Evolutionary conservation across 495 filamentous ascomycete species (phyloP).

Genomic region (Aspergillus haitiensis): DNA sequence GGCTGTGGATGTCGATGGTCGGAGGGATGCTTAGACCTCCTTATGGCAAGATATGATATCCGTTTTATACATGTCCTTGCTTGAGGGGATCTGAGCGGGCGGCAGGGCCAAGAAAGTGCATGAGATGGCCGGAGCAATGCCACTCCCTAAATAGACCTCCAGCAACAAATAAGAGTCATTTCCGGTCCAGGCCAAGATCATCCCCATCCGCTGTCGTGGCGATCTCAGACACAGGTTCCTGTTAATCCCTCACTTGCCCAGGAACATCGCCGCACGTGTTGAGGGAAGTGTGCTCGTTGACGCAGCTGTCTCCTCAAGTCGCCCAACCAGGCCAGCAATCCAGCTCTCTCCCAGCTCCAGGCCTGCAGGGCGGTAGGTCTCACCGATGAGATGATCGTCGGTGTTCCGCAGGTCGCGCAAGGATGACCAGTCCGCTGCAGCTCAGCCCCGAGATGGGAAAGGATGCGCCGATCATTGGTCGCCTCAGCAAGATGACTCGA

Average conservation of each 20-base stretch:
- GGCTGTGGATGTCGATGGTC: background rate
- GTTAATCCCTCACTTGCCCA: background rate
- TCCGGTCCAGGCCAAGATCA: background rate
- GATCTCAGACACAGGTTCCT: background rate
- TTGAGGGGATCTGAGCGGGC: background rate
- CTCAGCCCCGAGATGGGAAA: background rate
- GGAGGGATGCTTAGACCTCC: background rate
- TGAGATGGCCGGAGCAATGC: background rate
- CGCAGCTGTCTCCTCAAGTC: no score
- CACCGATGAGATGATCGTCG: background rate
- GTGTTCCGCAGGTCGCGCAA: background rate
- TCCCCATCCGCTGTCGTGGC: background rate
- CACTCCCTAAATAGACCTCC: background rate
- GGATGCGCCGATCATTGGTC: background rate
- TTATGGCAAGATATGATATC: background rate
- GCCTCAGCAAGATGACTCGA: background rate
- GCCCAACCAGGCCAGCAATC: background rate
- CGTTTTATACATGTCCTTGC: background rate
- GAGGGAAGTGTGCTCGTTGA: no score
- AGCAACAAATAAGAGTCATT: background rate
- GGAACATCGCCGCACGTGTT: no score
- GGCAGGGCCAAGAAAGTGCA: background rate
- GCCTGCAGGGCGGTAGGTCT: background rate
- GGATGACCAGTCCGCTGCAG: background rate
- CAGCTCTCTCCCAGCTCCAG: background rate